Percentiles rank a stretch among this genome's conserved stretches.
Conservation (phyloP, 1,139 yeast species). For the Blastobotrys malaysiensis region DNA sequence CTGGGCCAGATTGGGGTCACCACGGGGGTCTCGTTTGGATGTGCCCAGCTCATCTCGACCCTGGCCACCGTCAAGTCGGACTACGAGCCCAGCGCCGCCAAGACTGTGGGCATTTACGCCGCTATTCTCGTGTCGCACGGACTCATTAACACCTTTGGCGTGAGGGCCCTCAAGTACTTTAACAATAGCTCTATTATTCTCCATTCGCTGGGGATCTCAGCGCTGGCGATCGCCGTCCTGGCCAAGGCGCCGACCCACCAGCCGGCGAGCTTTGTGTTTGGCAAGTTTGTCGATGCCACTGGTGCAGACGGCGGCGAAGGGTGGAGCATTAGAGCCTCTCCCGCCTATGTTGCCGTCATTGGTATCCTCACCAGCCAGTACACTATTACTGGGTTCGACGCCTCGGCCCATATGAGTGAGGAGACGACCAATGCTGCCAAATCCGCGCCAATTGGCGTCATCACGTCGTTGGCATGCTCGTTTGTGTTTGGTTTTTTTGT, state of each 20-base stretch:
- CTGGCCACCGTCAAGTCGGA: slow-evolving; percentile 23
- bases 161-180: slow-evolving; percentile 20
- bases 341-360: slow-evolving; percentile 29
- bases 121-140: slow-evolving; percentile 39
- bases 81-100: slow-evolving; percentile 38
- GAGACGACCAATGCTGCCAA: slow-evolving; percentile 73
- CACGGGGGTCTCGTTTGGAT: slow-evolving; percentile 20
- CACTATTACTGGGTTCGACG: slow-evolving; percentile 77
- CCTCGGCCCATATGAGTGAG: slow-evolving; percentile 76
- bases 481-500: slow-evolving; percentile 65
- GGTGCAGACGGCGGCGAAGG: slow-evolving; percentile 18
- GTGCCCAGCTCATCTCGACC: slow-evolving; percentile 25
- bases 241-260: slow-evolving; percentile 24
- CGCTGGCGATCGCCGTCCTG: slow-evolving; percentile 23
- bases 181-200: slow-evolving; percentile 24
- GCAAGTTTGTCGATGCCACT: slow-evolving; percentile 19
- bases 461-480: slow-evolving; percentile 59
- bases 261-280: slow-evolving; percentile 22
- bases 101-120: slow-evolving; percentile 40
- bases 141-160: slow-evolving; percentile 31
- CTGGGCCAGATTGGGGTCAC: slow-evolving; percentile 19
- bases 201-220: slow-evolving; percentile 21
- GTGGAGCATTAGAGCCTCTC: slow-evolving; percentile 20
- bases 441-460: slow-evolving; percentile 73
- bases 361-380: slow-evolving; percentile 77